Conservation (phyloP, 768 basidiomycete genomes). For the Auriculariales sp. region DNA sequence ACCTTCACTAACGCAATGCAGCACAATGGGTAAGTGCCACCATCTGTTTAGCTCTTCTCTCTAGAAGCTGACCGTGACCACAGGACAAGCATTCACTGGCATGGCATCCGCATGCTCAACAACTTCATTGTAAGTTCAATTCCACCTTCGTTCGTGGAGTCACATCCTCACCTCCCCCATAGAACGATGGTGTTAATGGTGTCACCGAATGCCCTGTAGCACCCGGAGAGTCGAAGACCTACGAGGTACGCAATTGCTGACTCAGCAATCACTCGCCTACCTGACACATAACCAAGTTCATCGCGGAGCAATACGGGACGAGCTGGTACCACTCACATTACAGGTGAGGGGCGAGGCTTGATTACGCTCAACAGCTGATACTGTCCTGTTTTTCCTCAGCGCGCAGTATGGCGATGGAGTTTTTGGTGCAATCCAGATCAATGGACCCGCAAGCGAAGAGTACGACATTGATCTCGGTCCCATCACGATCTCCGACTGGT, state of each 20-base stretch:
- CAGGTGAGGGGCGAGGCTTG: neutral
- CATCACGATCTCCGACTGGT: slow-evolving; percentile 79
- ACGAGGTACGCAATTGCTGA: no score
- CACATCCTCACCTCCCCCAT: no score
- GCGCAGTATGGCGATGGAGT: neutral
- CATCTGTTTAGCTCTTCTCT: neutral
- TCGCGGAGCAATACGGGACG: neutral
- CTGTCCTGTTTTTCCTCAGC: neutral
- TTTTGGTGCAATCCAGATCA: neutral
- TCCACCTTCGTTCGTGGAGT: no score
- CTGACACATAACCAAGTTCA: no score
- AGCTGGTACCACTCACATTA: neutral
- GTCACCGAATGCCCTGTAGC: neutral
- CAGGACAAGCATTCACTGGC: neutral
- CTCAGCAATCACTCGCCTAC: no score
- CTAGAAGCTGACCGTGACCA: neutral
- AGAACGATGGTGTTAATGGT: neutral
- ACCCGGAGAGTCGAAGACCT: neutral
- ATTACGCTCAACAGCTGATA: neutral
- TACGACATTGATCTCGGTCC: slow-evolving; percentile 57
- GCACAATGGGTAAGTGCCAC: neutral
- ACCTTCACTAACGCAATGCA: neutral
- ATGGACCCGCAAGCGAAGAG: slow-evolving; percentile 24
- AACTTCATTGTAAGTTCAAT: no score
- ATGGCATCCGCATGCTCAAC: neutral